Conservation (phyloP, 768 basidiomycete genomes). For the Auriculariales sp. region DNA sequence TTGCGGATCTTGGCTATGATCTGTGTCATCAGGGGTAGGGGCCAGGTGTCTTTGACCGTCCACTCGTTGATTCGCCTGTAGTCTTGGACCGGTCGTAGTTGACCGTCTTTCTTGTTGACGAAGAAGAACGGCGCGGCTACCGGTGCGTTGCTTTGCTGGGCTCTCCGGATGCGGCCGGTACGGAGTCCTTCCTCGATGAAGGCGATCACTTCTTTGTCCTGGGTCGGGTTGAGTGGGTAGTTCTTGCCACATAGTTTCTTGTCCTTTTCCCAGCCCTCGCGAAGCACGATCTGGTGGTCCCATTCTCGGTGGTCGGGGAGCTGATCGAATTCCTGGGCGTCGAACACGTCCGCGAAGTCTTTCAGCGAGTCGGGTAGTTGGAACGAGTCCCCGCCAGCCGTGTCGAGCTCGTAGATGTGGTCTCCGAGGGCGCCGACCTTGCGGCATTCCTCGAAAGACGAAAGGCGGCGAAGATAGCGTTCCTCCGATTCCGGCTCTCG, state of each 20-base stretch:
- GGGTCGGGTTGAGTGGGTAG: slow-evolving; percentile 10
- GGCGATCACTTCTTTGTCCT: slow-evolving; percentile 10
- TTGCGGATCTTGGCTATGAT: slow-evolving; percentile 12
- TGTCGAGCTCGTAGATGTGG: background rate
- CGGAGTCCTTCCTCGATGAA: slow-evolving; percentile 14
- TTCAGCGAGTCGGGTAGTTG: background rate
- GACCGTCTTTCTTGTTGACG: slow-evolving; percentile 16
- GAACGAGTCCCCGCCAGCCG: background rate
- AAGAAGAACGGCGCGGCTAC: too few species aligned
- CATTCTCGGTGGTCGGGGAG: background rate
- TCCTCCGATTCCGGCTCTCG: background rate
- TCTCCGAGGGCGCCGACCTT: background rate
- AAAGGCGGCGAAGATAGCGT: background rate
- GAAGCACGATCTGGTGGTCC: background rate
- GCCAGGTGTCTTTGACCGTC: slow-evolving; percentile 20
- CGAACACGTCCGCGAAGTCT: background rate
- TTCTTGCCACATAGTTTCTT: slow-evolving; percentile 2
- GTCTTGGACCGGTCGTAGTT: slow-evolving; percentile 10
- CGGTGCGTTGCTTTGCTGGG: too few species aligned
- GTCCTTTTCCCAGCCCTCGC: background rate
- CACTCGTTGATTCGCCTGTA: slow-evolving; percentile 15
- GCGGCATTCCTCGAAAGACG: too few species aligned
- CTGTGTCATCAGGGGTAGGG: slow-evolving; percentile 18
- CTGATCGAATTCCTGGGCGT: background rate
- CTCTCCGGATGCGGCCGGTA: slow-evolving; percentile 8